These are phyloP conservation scores for Coemansia sp. DNA, from an alignment of 192 early-diverging fungal genomes.

Conservation along the genomic window DNA sequence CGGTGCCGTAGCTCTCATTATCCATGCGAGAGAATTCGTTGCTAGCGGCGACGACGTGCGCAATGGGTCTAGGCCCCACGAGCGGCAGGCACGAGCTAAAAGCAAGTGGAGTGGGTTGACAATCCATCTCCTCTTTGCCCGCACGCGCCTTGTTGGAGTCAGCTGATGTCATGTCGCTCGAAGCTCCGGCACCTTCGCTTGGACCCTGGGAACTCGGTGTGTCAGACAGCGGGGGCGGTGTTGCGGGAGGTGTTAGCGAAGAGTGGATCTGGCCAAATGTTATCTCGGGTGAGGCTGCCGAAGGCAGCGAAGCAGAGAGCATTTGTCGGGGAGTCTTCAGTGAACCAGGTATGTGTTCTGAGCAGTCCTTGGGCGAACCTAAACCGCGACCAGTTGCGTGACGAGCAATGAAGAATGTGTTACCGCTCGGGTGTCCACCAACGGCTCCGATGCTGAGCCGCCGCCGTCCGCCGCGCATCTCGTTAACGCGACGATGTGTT, in stretches of 20 bases:
- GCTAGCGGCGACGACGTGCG: neutral
- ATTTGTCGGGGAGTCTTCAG: neutral
- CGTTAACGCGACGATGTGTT: constrained; percentile 49
- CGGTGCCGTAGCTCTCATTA: too few species aligned
- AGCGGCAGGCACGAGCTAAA: neutral
- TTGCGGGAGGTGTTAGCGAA: neutral
- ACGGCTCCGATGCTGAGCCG: constrained; percentile 48
- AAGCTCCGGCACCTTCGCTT: neutral
- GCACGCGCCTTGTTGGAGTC: neutral
- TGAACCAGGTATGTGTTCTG: constrained; percentile 8
- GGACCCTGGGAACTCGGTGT: neutral
- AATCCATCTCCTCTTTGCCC: neutral
- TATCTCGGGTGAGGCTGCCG: constrained; percentile 27
- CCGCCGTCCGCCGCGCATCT: constrained; percentile 50
- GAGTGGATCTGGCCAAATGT: constrained; percentile 7
- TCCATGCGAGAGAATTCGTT: too few species aligned
- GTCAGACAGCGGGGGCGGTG: neutral
- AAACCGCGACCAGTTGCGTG: neutral
- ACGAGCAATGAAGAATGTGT: neutral
- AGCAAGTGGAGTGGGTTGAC: neutral
- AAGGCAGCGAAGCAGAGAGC: constrained; percentile 9
- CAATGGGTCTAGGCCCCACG: neutral
- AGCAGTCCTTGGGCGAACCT: constrained; percentile 22
- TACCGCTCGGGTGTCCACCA: constrained; percentile 11
- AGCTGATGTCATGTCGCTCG: neutral